Evolutionary conservation across 495 filamentous ascomycete genomes (phyloP).

Genomic region (Penicillium longicatenatum): DNA sequence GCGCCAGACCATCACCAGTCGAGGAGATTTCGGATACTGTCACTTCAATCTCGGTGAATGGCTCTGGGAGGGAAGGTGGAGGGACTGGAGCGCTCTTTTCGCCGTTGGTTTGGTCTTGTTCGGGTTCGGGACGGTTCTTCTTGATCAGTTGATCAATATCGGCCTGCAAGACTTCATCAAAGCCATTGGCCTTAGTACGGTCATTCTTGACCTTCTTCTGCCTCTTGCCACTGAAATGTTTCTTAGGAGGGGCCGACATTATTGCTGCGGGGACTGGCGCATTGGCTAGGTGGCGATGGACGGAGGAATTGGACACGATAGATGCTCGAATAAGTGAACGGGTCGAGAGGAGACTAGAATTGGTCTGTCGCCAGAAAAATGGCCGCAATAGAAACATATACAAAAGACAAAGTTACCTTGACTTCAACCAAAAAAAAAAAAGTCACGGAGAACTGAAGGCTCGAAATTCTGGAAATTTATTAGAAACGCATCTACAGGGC

Average conservation of each 20-base stretch:
- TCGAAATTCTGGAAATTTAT: constrained; percentile 34
- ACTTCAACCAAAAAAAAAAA: constrained; percentile 9
- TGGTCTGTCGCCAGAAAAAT: constrained; percentile 17
- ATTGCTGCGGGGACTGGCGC: constrained; percentile 25
- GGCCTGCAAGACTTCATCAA: constrained; percentile 71
- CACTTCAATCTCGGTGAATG: constrained; percentile 76
- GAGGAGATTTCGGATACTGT: constrained; percentile 76
- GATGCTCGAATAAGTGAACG: constrained; percentile 1
- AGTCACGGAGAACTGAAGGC: constrained; percentile 12
- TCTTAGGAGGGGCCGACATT: constrained; percentile 35
- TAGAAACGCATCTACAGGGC: constrained; percentile 28
- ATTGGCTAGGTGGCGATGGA: constrained; percentile 17
- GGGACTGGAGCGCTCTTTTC: constrained; percentile 20
- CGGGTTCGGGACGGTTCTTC: constrained; percentile 43
- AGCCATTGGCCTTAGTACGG: constrained; percentile 38
- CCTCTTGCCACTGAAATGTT: constrained; percentile 42
- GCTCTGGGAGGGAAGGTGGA: constrained; percentile 56
- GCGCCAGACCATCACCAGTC: constrained; percentile 84
- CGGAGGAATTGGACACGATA: neutral
- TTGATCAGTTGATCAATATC: constrained; percentile 69
- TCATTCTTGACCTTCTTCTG: constrained; percentile 42
- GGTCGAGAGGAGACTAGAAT: neutral
- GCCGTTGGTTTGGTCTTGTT: constrained; percentile 26
- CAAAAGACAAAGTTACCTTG: constrained; percentile 4
- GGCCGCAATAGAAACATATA: constrained; percentile 28